Conservation (phyloP, 1,284 basidiomycete genomes). For the Ustilago esculenta region DNA sequence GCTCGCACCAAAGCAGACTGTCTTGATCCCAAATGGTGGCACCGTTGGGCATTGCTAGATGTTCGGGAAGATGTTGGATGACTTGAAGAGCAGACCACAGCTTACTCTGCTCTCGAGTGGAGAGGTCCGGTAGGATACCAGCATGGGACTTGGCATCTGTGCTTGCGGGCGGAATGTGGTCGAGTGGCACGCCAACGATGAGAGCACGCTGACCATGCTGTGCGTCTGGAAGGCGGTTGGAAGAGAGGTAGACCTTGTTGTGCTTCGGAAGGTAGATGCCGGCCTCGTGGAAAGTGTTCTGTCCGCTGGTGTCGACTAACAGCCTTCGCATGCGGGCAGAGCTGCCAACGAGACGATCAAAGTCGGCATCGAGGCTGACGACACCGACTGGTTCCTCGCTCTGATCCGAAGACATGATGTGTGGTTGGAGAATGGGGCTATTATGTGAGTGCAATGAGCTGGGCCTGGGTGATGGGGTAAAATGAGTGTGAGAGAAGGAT, state of each 20-base stretch:
- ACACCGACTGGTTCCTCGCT: slow-evolving; percentile 15
- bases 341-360: slow-evolving; percentile 32
- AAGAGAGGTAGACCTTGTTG: slow-evolving; percentile 40
- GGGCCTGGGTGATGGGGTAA: no score
- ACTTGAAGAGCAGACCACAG: slow-evolving; percentile 27
- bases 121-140: slow-evolving; percentile 18
- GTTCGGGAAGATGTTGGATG: slow-evolving; percentile 17
- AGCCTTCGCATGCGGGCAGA: slow-evolving; percentile 29
- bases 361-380: slow-evolving; percentile 37
- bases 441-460: not conserved
- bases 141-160: not conserved
- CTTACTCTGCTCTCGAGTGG: slow-evolving; percentile 16
- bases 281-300: slow-evolving; percentile 48
- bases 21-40: slow-evolving; percentile 39
- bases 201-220: slow-evolving; percentile 22
- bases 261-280: slow-evolving; percentile 38
- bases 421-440: not conserved
- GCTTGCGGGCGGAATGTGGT: slow-evolving; percentile 11
- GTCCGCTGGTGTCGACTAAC: slow-evolving; percentile 20
- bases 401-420: slow-evolving; percentile 1
- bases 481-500: no score
- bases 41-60: slow-evolving; percentile 40
- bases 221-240: slow-evolving; percentile 27
- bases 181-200: slow-evolving; percentile 26
- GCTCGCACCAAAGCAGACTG: slow-evolving; percentile 50